Conservation (phyloP, 2,329 filamentous ascomycete species). For the Hawksworthiomyces lignivorus region DNA sequence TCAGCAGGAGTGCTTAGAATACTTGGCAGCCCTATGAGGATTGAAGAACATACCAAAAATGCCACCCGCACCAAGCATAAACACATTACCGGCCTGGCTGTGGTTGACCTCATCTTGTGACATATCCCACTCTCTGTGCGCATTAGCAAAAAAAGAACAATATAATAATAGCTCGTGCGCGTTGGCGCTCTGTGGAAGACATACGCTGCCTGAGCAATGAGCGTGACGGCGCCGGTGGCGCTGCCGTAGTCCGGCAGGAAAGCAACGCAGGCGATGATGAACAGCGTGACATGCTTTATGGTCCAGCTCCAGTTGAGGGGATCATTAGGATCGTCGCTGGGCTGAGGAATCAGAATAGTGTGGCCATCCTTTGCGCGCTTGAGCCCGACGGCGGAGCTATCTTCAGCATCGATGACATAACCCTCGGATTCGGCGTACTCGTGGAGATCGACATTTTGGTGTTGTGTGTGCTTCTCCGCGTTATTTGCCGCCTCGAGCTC, state of each 20-base stretch:
- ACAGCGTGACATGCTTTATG: constrained; percentile 41
- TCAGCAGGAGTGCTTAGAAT: neutral
- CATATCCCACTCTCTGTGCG: constrained; percentile 36
- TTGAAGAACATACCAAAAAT: constrained; percentile 24
- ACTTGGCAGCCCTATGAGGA: too few relatives aligned
- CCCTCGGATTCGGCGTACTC: constrained; percentile 28
- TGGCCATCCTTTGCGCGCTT: constrained; percentile 32
- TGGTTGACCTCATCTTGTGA: constrained; percentile 41
- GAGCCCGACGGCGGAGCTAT: constrained; percentile 19
- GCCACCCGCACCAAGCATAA: constrained; percentile 39
- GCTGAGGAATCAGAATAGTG: constrained; percentile 46
- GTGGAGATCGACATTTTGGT: constrained; percentile 18
- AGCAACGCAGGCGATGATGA: constrained; percentile 38
- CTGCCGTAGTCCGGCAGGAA: constrained; percentile 43
- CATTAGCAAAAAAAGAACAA: too few relatives aligned
- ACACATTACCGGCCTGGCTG: constrained; percentile 43
- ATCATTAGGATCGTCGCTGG: constrained; percentile 41
- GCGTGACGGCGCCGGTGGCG: constrained; percentile 34
- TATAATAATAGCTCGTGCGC: too few relatives aligned
- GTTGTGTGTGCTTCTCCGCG: neutral
- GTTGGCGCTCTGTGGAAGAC: too few relatives aligned
- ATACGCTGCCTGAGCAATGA: constrained; percentile 35
- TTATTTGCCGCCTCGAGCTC: neutral
- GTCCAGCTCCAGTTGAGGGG: constrained; percentile 44
- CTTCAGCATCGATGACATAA: constrained; percentile 30